Conservation (phyloP, 2,329 filamentous ascomycete species). For the Monosporascus sp. region DNA sequence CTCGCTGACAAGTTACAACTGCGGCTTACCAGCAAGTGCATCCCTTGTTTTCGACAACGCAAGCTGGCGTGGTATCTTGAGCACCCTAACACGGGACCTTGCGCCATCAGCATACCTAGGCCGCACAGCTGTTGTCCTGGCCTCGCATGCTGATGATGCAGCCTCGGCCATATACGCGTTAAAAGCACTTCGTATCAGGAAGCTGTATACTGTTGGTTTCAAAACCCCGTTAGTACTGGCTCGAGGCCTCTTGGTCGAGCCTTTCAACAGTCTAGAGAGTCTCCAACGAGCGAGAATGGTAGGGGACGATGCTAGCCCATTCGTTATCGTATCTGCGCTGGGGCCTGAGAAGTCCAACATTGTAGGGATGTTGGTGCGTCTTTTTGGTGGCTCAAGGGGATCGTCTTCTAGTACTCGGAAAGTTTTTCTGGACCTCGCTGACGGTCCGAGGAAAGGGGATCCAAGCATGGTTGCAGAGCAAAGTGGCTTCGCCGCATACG, state of each 20-base stretch:
- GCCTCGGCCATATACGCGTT: slow-evolving; percentile 75
- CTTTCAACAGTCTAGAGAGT: slow-evolving; percentile 70
- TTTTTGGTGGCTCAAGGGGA: slow-evolving; percentile 50
- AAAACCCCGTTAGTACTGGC: slow-evolving; percentile 58
- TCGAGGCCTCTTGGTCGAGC: slow-evolving; percentile 65
- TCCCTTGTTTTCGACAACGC: slow-evolving; percentile 74
- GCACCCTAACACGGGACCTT: slow-evolving; percentile 74
- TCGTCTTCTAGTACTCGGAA: slow-evolving; percentile 45
- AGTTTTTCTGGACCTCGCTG: slow-evolving; percentile 77
- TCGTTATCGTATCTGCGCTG: slow-evolving; percentile 75
- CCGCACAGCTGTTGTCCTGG: slow-evolving; percentile 70
- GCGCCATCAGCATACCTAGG: slow-evolving; percentile 76
- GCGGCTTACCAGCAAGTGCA: slow-evolving; percentile 41
- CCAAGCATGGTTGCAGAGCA: slow-evolving; percentile 65
- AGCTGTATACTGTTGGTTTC: slow-evolving; percentile 83
- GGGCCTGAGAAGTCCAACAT: slow-evolving; percentile 73
- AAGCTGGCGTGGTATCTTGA: slow-evolving; percentile 79
- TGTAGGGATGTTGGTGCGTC: slow-evolving; percentile 70
- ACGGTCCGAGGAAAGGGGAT: slow-evolving; percentile 61
- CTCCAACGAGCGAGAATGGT: slow-evolving; percentile 48
- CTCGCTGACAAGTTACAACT: slow-evolving; percentile 3
- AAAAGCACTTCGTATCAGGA: slow-evolving; percentile 67
- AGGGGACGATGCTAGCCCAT: slow-evolving; percentile 55
- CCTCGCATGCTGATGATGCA: slow-evolving; percentile 68
- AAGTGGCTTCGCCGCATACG: slow-evolving; percentile 75